These are phyloP conservation scores for Kodamaea plutei DNA, from an alignment of 1,139 yeast genomes.

Conservation along the genomic window DNA sequence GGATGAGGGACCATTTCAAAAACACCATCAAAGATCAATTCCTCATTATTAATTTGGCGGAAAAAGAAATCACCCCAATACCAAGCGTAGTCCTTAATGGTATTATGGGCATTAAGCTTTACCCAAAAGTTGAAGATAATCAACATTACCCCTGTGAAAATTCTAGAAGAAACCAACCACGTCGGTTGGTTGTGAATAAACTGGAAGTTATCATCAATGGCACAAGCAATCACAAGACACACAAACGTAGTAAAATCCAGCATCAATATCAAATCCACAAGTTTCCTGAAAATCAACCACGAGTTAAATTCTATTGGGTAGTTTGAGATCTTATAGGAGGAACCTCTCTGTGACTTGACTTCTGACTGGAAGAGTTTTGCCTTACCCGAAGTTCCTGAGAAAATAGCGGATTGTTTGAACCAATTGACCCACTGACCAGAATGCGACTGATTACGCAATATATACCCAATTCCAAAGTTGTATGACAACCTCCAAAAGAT, in stretches of 20 bases:
- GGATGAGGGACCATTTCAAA: constrained; percentile 93
- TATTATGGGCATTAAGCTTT: constrained; percentile 82
- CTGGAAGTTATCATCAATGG: constrained; percentile 38
- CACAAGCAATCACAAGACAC: constrained; percentile 62
- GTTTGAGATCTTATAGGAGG: constrained; percentile 42
- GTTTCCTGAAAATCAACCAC: constrained; percentile 76
- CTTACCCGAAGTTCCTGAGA: constrained; percentile 27
- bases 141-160: constrained; percentile 43
- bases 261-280: constrained; percentile 82
- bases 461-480: constrained; percentile 75
- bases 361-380: constrained; percentile 43
- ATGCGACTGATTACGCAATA: constrained; percentile 67
- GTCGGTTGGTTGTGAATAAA: constrained; percentile 31
- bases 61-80: constrained; percentile 95
- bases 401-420: constrained; percentile 52
- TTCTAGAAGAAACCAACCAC: constrained; percentile 36
- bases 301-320: constrained; percentile 77
- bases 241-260: constrained; percentile 79
- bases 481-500: constrained; percentile 75
- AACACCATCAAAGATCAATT: constrained; percentile 83
- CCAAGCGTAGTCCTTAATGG: constrained; percentile 91
- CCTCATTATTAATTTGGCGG: constrained; percentile 68
- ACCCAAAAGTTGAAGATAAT: constrained; percentile 81
- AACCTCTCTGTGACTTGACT: constrained; percentile 60
- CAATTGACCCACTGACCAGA: constrained; percentile 52